phyloP scores from a whole-genome alignment of 2,329 filamentous ascomycete species.

The Capronia epimyces region DNA sequence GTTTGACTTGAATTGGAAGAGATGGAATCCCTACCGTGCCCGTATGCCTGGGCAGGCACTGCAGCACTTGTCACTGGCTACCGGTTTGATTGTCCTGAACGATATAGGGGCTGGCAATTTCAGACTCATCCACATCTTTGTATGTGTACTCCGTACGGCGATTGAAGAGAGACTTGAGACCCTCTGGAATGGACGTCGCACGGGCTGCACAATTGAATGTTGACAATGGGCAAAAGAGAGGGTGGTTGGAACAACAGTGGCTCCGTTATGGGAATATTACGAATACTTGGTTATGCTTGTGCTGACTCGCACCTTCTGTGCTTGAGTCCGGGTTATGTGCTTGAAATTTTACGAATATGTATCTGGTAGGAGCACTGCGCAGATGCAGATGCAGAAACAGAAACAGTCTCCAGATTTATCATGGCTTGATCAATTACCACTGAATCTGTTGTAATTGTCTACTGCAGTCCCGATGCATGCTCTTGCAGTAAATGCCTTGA shows the following conservation, averaged over 20 bases:
- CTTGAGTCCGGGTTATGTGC: background rate
- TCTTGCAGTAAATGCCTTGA: no score
- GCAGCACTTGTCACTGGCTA: background rate
- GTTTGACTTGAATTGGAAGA: background rate
- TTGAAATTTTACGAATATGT: background rate
- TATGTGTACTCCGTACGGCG: background rate
- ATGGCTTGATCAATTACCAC: no score
- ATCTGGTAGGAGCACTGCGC: background rate
- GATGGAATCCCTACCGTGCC: background rate
- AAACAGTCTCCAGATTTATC: background rate
- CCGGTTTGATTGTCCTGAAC: background rate
- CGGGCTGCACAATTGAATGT: background rate
- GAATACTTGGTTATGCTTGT: background rate
- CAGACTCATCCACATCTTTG: background rate
- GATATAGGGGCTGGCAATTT: background rate
- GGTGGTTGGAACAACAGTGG: no score
- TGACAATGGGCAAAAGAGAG: no score
- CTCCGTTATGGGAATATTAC: background rate
- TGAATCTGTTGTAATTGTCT: no score
- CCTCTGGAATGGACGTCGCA: background rate
- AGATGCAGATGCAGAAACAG: no score
- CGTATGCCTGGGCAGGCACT: background rate
- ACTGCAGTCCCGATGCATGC: no score
- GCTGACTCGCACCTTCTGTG: background rate
- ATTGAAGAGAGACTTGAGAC: background rate